Conservation (phyloP, 2,329 filamentous ascomycete species). For the Talaromyces sp. region DNA sequence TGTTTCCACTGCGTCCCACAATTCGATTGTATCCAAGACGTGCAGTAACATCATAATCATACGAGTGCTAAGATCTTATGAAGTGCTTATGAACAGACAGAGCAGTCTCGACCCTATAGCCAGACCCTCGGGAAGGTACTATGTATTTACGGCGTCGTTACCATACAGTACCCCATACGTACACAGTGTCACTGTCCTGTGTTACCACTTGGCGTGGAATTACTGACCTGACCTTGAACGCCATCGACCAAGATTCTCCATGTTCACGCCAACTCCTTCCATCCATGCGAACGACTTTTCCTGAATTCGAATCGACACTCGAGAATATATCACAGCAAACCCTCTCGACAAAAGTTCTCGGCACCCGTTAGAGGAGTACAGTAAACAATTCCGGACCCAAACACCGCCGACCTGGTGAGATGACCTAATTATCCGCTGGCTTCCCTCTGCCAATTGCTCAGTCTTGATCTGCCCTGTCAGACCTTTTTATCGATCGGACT, state of each 20-base stretch:
- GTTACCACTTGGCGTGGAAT: constrained; percentile 5
- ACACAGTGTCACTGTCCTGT: not conserved
- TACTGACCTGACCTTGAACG: constrained; percentile 3
- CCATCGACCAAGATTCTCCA: not conserved
- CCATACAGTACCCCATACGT: not conserved
- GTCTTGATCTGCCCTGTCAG: constrained; percentile 5
- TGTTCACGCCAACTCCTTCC: not conserved
- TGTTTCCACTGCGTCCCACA: constrained; percentile 1
- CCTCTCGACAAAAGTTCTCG: not conserved
- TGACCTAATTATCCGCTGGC: constrained; percentile 18
- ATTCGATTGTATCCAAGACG: not conserved
- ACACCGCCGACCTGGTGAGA: constrained; percentile 17
- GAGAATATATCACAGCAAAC: not conserved
- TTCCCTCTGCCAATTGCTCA: not conserved
- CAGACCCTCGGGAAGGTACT: not conserved
- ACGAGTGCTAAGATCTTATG: no score
- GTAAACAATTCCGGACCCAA: constrained; percentile 15
- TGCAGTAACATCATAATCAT: not conserved
- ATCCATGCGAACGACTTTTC: constrained; percentile 6
- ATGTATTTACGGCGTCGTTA: not conserved
- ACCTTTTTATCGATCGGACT: not conserved
- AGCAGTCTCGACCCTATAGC: not conserved
- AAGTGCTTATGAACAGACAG: no score
- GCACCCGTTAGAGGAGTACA: not conserved
- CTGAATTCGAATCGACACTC: not conserved